A percentile compares a stretch with the other conserved stretches of the same genome.
These are phyloP conservation scores for Arthroderma sp. DNA, from an alignment of 2,329 filamentous ascomycete genomes.

Conservation along the genomic window DNA sequence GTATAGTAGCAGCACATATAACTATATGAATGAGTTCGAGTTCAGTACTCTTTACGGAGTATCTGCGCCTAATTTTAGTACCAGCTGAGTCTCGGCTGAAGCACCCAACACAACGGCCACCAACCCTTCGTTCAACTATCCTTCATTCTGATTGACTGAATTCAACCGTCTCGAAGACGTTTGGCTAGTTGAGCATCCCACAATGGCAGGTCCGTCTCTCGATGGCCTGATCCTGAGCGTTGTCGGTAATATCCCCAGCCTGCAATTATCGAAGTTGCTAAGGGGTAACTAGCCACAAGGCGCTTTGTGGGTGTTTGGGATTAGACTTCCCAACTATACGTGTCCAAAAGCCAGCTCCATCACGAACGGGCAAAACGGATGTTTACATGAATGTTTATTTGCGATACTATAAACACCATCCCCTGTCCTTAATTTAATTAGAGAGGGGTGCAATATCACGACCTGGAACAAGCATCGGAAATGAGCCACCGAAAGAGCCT, in stretches of 20 bases:
- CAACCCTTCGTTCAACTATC: not conserved
- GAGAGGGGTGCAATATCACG: not conserved
- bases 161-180: not conserved
- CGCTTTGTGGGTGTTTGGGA: not conserved
- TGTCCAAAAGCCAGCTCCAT: not conserved
- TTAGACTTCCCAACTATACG: not conserved
- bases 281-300: not conserved
- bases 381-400: slow-evolving; percentile 1
- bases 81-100: not conserved
- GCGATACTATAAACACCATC: not conserved
- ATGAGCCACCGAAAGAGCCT: not conserved
- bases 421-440: slow-evolving; percentile 3
- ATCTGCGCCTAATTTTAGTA: slow-evolving; percentile 1
- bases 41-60: too few relatives aligned
- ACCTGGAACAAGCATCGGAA: slow-evolving; percentile 4
- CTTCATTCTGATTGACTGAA: not conserved
- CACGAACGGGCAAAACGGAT: not conserved
- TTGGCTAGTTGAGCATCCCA: not conserved
- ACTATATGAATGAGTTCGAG: too few relatives aligned
- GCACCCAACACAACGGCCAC: not conserved
- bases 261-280: not conserved
- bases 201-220: not conserved
- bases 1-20: not conserved
- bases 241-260: not conserved
- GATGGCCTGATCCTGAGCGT: not conserved